Base-by-base conservation (phyloP, 495 filamentous ascomycete species). In the Margaritispora aquatica region DNA sequence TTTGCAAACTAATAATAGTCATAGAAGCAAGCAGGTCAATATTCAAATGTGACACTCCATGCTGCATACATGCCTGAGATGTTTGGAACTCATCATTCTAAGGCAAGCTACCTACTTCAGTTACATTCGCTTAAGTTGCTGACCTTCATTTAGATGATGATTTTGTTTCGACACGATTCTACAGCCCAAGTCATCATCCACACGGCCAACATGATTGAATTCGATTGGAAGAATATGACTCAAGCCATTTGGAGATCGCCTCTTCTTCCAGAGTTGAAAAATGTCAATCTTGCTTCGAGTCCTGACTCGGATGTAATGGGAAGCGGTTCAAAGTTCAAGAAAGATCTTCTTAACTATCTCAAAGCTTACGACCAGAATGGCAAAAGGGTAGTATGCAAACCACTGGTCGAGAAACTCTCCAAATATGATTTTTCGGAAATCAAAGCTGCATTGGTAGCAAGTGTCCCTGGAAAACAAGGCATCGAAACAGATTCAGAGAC, bases 201-300 rank as follows among this genome's bases (percentile, higher is more conserved):
- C 60, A 97, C 92, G 0, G 90, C 90, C 11, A 96, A 97, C 63
- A 88, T 96, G 83, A 92, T 96, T 46, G 68, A 76, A 22, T 78
- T 82, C 49, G 92, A 97, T 73, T 97, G 92, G 92, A 76, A 73
- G 8, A 91, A 92, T 63, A 88, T 96, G 89, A 85, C 83, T 0
- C 90, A 97, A 66, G 91, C 85, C 1, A 82, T 86, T 21, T 97
- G 92, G 92, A 76, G 74, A 26, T 92, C 90, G 8, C 91, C 90
- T 20, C 69, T 84, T 0, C 83, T 96, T 8, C 88, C 88, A 7
- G 38, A 57, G 50, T 22, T 54, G 50, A 53, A 62, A 11, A 27
- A 58, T 27, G 31, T 21, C 20, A 3, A 38, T 19, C 21, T 27
- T 8, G 1, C 55, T 2, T 1, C 7, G 13, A n/a, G 58, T 13